phyloP scores from a whole-genome alignment of 2,329 filamentous ascomycete genomes.

The Aspergillus transmontanensis region DNA sequence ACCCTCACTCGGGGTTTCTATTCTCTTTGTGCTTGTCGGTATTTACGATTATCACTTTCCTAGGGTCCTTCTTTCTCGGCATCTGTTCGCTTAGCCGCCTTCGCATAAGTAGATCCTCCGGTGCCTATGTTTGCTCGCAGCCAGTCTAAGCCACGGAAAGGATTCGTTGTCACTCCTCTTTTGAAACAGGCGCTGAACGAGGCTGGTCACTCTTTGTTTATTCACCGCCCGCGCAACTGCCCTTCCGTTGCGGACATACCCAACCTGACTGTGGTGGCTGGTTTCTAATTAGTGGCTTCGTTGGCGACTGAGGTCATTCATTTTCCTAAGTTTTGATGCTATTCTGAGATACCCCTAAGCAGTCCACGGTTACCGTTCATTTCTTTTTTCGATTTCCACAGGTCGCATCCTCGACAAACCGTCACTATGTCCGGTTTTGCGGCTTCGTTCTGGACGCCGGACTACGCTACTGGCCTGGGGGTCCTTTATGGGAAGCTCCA shows the following conservation, averaged over 20 bases:
- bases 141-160: conserved; percentile 14
- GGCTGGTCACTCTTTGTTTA: conserved; percentile 15
- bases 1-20: background rate
- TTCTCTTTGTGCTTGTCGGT: conserved; percentile 1
- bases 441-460: conserved; percentile 95
- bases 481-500: conserved; percentile 96
- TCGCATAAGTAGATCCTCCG: conserved; percentile 15
- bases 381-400: conserved; percentile 5
- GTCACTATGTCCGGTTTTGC: conserved; percentile 81
- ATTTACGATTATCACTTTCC: conserved; percentile 7
- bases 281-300: conserved; percentile 4
- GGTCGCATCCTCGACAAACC: conserved; percentile 4
- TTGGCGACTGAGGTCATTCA: conserved; percentile 8
- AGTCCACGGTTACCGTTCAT: background rate
- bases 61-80: conserved; percentile 3
- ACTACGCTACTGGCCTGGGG: conserved; percentile 94
- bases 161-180: conserved; percentile 12
- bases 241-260: background rate
- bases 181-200: conserved; percentile 10
- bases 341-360: background rate
- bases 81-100: conserved; percentile 17
- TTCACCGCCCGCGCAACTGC: conserved; percentile 1
- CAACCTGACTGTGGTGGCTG: background rate
- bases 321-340: background rate
- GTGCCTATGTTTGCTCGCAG: conserved; percentile 16